Percentiles rank a stretch among this genome's conserved stretches.
Conservation (phyloP, 352 stramenopile genomes). For the Globisporangium lucens region DNA sequence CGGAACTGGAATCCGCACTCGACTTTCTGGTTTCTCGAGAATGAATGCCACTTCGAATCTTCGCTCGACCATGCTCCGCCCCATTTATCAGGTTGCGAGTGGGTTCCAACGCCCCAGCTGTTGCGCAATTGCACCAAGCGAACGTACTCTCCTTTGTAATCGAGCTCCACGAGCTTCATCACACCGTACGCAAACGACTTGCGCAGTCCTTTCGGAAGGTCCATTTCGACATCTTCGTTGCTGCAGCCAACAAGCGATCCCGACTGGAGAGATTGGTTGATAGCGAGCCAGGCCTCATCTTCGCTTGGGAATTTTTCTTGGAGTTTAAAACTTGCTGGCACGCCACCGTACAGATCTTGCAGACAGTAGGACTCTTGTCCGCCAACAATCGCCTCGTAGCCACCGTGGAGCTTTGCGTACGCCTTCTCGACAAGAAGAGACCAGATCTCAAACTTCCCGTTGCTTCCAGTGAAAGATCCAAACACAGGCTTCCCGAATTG, state of each 20-base stretch:
- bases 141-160: conserved; percentile 47
- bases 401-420: conserved; percentile 92
- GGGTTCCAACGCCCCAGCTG: conserved; percentile 68
- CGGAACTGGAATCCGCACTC: conserved; percentile 77
- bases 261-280: conserved; percentile 41
- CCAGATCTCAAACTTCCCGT: conserved; percentile 91
- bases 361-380: conserved; percentile 78
- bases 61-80: conserved; percentile 64
- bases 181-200: conserved; percentile 75
- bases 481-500: conserved; percentile 84
- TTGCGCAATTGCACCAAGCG: conserved; percentile 79
- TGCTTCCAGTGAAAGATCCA: conserved; percentile 75
- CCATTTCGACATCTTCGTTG: conserved; percentile 64
- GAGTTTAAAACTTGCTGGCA: conserved; percentile 62
- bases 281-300: conserved; percentile 49
- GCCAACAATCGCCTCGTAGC: conserved; percentile 88
- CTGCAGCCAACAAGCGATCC: conserved; percentile 71
- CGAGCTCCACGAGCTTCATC: conserved; percentile 71
- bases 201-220: conserved; percentile 59
- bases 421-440: conserved; percentile 93
- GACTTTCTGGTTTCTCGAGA: conserved; percentile 73
- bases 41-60: conserved; percentile 66
- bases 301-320: conserved; percentile 62
- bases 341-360: conserved; percentile 76
- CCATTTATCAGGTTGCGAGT: conserved; percentile 66